Percentiles rank a stretch among this genome's conserved stretches.
Evolutionary conservation across 331 rosid species (phyloP).

Genomic region (Saraca asoca): DNA sequence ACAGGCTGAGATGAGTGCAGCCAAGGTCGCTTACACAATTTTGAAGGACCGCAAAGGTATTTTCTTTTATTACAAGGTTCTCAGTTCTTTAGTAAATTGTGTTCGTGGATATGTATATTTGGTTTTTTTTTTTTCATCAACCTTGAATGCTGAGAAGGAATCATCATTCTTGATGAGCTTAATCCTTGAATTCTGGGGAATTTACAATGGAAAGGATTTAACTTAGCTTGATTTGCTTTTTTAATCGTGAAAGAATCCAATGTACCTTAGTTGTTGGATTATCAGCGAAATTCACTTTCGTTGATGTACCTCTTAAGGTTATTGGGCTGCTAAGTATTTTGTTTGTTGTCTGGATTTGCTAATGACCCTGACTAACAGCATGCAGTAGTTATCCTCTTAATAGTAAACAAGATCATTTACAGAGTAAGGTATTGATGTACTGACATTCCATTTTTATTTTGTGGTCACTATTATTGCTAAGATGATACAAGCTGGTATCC

Average conservation of each 20-base stretch:
- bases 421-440: no score
- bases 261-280: not conserved
- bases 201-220: not conserved
- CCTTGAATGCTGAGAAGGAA: not conserved
- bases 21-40: constrained; percentile 66
- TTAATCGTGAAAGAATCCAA: not conserved
- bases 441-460: not conserved
- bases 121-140: not conserved
- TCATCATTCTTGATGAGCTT: not conserved
- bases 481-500: constrained; percentile 5
- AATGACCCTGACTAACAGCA: no score
- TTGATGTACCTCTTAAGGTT: not conserved
- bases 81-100: not conserved
- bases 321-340: not conserved
- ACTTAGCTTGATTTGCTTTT: not conserved
- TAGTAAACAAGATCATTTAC: no score
- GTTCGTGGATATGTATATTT: constrained; percentile 2
- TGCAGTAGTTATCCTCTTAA: no score
- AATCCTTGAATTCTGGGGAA: not conserved
- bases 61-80: constrained; percentile 24
- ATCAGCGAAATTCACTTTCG: not conserved
- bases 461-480: constrained; percentile 6
- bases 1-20: constrained; percentile 78
- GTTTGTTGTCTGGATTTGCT: constrained; percentile 1
- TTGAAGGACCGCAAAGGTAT: constrained; percentile 57